Base-by-base conservation (phyloP, 768 basidiomycete species). In the Sarcomyxa edulis region DNA sequence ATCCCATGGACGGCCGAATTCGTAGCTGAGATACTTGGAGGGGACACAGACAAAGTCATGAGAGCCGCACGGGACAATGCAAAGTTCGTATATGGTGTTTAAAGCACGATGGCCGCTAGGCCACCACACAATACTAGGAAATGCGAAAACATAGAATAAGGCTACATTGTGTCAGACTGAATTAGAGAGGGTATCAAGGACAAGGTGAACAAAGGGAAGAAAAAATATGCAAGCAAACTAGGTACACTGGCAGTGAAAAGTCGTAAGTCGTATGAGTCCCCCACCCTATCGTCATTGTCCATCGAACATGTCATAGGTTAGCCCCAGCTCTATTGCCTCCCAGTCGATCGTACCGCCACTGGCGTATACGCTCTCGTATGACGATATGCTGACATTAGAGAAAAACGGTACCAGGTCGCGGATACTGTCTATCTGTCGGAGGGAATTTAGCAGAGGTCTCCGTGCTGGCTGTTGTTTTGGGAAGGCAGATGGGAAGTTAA, bases 301-400 rank as follows among this genome's bases (percentile, higher is more conserved):
- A 45, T 97, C 93, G 54, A 98, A 99, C 70, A 98, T 82, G 58
- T 98, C 95, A 33, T 78, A 73, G 60, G 86, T 63, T 32, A 99
- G 58, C 5, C 82, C 78, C 32, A 67, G 69, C 60, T 98, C 95
- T 15, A 99, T 83, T 3, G 80, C 81, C 22, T 80, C 82, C 92
- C 90, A 95, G 54, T 98, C 94, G 14, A 98, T 68, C 40, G 74
- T 79, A 1, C 85, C 83, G 10, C 76, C 78, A 47, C 84, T 84
- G 6, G 77, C 76, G 58, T 97, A 99, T 32, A 95, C 74, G 42
- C 84, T 85, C 62, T 98, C 92, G 55, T 92, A 98, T 7, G 86
- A 84, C 4, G 82, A 69, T 35, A 95, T 79, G 59, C 92, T 95
- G 35, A 93, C 82, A 40, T 81, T 75, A 1, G 90, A 81, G 60